Base-by-base conservation (phyloP, 352 stramenopile species). In the Globisporangium polare region DNA sequence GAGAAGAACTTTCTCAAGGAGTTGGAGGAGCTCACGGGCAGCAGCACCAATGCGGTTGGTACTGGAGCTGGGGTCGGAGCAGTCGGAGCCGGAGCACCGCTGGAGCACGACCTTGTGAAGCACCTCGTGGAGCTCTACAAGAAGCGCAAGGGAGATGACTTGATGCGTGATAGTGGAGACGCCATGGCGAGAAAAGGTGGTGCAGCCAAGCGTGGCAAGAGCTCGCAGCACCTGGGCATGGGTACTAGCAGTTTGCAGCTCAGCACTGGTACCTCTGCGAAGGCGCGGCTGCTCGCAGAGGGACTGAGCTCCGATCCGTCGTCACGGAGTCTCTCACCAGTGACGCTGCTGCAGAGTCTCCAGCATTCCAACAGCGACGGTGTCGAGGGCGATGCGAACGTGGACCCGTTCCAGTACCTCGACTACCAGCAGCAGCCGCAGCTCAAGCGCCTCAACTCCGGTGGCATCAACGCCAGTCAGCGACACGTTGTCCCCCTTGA, bases 71-170 rank as follows among this genome's bases (percentile, higher is more conserved):
- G 37, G 15, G 37, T n/a, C 13, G 37, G 37, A 43, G 37, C 15
- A 55, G 65, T 62, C 4, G 66, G 70, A 1, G 27, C 20, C n/a
- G 55, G 41, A 1, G 27, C 31, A 2, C 68, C 75, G 15, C 60
- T 96, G 18, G 88, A 96, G 63, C 79, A 85, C 39, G 89, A 97
- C 20, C 51, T 89, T 2, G 39, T 92, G 53, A 90, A 89, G 49
- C 71, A 87, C 17, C 66, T 97, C 42, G 42, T 86, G 5, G 82
- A 92, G 27, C 65, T 96, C 1, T 97, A 84, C 58, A 83, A 83
- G 60, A 90, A 88, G 53, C 79, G 83, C 29, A 89, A 88, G 20
- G 56, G 53, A 0, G 84, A 94, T 29, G 81, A 87, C 42, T 33
- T 81, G 2, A 29, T 75, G 17, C 68, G 65, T 0, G 37, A 71